Base-by-base conservation (phyloP, 1,284 basidiomycete genomes). In the Sanghuangporus baumii region DNA sequence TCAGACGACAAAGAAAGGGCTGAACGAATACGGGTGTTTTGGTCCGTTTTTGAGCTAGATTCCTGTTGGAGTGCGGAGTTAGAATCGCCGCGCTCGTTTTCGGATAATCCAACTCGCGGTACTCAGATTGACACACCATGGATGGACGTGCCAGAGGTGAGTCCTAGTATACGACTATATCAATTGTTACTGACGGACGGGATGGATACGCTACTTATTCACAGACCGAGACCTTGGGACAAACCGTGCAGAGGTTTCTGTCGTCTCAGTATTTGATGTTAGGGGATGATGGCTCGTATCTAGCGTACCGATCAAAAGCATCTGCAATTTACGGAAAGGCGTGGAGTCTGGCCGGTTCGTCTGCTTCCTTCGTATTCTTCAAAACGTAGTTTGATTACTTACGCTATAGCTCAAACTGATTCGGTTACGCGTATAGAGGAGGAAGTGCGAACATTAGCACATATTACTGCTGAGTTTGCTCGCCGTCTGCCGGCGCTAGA, bases 21-120 rank as follows among this genome's bases (percentile, higher is more conserved):
- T 59, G 86, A 89, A 69, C 77, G 85, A 41, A 83, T 88, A 57
- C 72, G 84, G 37, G 79, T 85, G 0, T 90, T 90, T 66, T 90
- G 88, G 88, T 82, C 85, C 66, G 85, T 87, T 11, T 89, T 84
- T 70, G 79, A 82, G 61, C 72, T 89, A 64, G 88, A 90, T 70
- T 79, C 82, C 37, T 75, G 72, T 60, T 88, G 87, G 85, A 83
- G 86, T 26, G 80, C 83, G 3, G 78, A 82, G 9, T 75, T 88
- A 4, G 81, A 81, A 41, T 81, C 81, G 65, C 85, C 86, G 0
- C 69, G 69, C 37, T 71, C 69, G 4, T 67, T 77, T 3, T 73
- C 75, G 16, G 76, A 83, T 52, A 81, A 74, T 51, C 68, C 69
- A 14, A 66, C 65, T 9, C 65, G 69, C n/a, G 69, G 69, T 3